phyloP scores from a whole-genome alignment of 768 basidiomycete genomes.

The Boletus sensibilis region DNA sequence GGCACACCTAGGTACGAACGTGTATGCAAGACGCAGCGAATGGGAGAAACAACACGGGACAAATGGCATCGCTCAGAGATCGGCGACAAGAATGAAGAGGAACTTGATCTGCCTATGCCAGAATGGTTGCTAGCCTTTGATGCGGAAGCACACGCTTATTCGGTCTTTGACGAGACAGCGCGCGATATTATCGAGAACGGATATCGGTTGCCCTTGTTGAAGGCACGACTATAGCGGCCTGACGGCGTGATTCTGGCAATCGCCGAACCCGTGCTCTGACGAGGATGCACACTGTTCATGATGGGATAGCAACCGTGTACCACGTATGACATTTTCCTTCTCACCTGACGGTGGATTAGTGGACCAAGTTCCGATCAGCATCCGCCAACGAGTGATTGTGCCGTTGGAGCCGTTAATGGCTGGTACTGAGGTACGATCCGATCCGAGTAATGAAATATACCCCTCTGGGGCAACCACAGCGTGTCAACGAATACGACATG shows the following conservation, averaged over 20 bases:
- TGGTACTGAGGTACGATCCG: not conserved
- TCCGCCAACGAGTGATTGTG: slow-evolving; percentile 18
- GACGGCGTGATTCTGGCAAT: slow-evolving; percentile 6
- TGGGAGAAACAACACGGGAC: slow-evolving; percentile 28
- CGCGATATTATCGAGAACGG: slow-evolving; percentile 25
- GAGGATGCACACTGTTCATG: slow-evolving; percentile 1
- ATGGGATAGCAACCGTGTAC: slow-evolving; percentile 14
- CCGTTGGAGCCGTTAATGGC: slow-evolving; percentile 3
- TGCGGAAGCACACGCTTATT: slow-evolving; percentile 27
- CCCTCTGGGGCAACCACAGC: not conserved
- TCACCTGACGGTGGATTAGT: slow-evolving; percentile 8
- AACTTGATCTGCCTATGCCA: slow-evolving; percentile 21
- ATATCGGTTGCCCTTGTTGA: slow-evolving; percentile 19
- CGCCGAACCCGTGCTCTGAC: slow-evolving; percentile 6
- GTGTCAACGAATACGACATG: slow-evolving; percentile 1
- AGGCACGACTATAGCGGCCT: slow-evolving; percentile 10
- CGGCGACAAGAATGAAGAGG: slow-evolving; percentile 11
- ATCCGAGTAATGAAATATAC: slow-evolving; percentile 13
- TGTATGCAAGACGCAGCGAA: slow-evolving; percentile 16
- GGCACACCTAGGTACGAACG: slow-evolving; percentile 23
- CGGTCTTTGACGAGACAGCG: slow-evolving; percentile 19
- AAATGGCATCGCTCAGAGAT: slow-evolving; percentile 24
- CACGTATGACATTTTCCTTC: slow-evolving; percentile 13
- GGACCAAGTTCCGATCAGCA: slow-evolving; percentile 23
- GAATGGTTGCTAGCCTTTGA: slow-evolving; percentile 32